These are phyloP conservation scores for Clonostachys rosea DNA, from an alignment of 2,329 filamentous ascomycete species.

Conservation along the genomic window DNA sequence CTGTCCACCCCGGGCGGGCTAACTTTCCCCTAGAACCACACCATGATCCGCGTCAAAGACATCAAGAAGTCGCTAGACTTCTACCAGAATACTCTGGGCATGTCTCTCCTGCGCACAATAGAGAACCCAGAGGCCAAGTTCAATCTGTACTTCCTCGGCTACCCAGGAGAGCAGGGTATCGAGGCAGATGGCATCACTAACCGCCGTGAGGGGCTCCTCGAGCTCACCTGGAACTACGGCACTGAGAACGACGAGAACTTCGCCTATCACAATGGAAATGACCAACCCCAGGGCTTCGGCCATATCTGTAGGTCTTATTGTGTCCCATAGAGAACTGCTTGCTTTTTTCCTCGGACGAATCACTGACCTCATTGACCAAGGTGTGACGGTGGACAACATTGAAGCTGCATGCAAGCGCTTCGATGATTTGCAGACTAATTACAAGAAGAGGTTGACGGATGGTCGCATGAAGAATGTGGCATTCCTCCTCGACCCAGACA, in stretches of 20 bases:
- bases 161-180: conserved; percentile 53
- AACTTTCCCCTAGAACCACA: conserved; percentile 60
- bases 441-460: conserved; percentile 94
- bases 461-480: conserved; percentile 92
- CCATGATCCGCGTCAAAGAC: conserved; percentile 93
- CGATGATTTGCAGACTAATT: conserved; percentile 74
- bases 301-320: conserved; percentile 68
- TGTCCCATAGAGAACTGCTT: background rate
- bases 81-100: conserved; percentile 84
- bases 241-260: conserved; percentile 84
- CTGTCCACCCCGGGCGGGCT: background rate
- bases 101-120: conserved; percentile 71
- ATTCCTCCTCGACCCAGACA: conserved; percentile 84
- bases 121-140: conserved; percentile 71
- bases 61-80: conserved; percentile 69
- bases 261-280: conserved; percentile 89
- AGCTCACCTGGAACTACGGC: conserved; percentile 81
- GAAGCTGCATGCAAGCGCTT: conserved; percentile 83
- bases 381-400: conserved; percentile 81
- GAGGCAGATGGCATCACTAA: conserved; percentile 51
- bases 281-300: conserved; percentile 87
- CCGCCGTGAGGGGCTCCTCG: conserved; percentile 76
- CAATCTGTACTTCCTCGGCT: conserved; percentile 91
- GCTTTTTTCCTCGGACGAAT: background rate
- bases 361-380: conserved; percentile 29